Conservation (phyloP, 2,329 filamentous ascomycete species). For the Harringtonia lauricola region DNA sequence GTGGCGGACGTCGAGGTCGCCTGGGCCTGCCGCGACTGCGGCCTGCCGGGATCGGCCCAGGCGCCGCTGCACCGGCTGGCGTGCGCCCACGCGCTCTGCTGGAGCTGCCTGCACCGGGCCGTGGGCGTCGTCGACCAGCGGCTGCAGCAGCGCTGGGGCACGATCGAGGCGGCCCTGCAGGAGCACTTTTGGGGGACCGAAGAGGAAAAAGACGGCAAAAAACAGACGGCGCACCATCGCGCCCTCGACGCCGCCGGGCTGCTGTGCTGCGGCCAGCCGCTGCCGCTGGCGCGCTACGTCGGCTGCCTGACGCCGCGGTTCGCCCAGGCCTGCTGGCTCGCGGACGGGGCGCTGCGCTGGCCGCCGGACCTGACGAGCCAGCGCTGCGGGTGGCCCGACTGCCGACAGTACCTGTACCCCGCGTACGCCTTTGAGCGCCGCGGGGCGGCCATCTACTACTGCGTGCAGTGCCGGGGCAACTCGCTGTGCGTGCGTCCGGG, state of each 20-base stretch:
- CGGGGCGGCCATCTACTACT: neutral
- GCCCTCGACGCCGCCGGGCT: neutral
- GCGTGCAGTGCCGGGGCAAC: conserved; percentile 5
- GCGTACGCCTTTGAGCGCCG: neutral
- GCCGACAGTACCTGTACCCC: conserved; percentile 1
- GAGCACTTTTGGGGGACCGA: too few species aligned
- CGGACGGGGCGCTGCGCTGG: neutral
- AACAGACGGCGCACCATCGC: too few species aligned
- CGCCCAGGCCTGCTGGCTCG: conserved; percentile 1
- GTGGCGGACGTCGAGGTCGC: neutral
- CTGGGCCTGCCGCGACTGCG: conserved; percentile 5
- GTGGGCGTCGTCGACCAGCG: neutral
- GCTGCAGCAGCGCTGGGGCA: neutral
- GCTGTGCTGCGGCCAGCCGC: conserved; percentile 5
- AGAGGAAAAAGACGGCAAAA: too few species aligned
- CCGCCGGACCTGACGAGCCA: neutral
- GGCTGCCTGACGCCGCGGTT: conserved; percentile 1
- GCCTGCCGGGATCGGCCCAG: neutral
- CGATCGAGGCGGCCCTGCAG: neutral
- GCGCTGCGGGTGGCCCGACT: conserved; percentile 11
- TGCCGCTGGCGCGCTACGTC: neutral
- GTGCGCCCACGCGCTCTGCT: conserved; percentile 10
- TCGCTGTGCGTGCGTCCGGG: neutral
- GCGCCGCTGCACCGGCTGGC: conserved; percentile 3
- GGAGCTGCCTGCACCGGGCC: neutral